A percentile compares a stretch with the other conserved stretches of the same genome.
These are phyloP conservation scores for Wakefieldia striispora DNA, from an alignment of 768 basidiomycete genomes.

Conservation along the genomic window DNA sequence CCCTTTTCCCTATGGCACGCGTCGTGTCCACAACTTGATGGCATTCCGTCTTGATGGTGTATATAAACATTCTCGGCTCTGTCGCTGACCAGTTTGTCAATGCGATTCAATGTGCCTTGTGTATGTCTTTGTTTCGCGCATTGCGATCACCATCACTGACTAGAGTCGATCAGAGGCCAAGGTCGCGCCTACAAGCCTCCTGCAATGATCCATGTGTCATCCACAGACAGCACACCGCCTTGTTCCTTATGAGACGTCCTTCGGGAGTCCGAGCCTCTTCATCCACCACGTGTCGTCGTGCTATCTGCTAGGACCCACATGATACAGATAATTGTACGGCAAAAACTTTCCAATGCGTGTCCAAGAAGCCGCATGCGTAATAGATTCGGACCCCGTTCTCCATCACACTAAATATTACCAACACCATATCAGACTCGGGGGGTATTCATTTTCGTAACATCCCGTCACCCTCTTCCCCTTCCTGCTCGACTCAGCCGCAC, in stretches of 20 bases:
- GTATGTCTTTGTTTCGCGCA: conserved; percentile 11
- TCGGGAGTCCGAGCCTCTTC: not conserved
- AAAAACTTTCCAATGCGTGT: conserved; percentile 14
- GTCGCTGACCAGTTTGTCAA: conserved; percentile 1
- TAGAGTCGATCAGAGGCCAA: conserved; percentile 12
- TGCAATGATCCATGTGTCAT: conserved; percentile 23
- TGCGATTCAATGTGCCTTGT: conserved; percentile 25
- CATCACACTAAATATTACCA: conserved; percentile 15
- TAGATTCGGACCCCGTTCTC: conserved; percentile 15
- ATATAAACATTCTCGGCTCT: conserved; percentile 5
- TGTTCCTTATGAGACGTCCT: not conserved
- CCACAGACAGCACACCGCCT: conserved; percentile 1
- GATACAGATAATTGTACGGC: not conserved
- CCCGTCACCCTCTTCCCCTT: conserved; percentile 8
- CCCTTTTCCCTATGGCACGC: conserved; percentile 4
- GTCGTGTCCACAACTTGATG: not conserved
- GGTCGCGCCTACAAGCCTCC: conserved; percentile 16
- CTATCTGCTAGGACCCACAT: not conserved
- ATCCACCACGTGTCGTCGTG: conserved; percentile 13
- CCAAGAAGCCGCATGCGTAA: conserved; percentile 13
- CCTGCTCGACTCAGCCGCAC: conserved; percentile 11
- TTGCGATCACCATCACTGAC: conserved; percentile 19
- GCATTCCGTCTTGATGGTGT: not conserved
- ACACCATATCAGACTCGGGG: conserved; percentile 2
- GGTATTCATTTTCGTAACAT: conserved; percentile 6